phyloP scores from a whole-genome alignment of 2,329 filamentous ascomycete genomes.

The Tolypocladium album region DNA sequence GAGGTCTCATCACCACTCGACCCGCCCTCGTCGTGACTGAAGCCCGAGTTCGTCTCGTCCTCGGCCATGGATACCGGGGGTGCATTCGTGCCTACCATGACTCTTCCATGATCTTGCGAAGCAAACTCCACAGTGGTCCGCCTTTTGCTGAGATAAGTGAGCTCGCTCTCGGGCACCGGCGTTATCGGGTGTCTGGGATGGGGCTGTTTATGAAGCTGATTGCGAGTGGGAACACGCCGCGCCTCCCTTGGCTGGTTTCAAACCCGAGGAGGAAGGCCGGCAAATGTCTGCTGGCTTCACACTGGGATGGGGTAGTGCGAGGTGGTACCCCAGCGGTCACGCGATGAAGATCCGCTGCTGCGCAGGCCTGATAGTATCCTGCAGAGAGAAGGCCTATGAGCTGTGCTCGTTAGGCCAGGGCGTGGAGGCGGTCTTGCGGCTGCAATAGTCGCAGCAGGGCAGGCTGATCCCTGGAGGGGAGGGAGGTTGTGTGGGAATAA shows the following conservation, averaged over 20 bases:
- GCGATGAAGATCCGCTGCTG: background rate
- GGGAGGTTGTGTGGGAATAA: background rate
- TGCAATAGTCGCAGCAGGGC: background rate
- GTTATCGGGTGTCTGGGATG: background rate
- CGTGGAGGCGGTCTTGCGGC: background rate
- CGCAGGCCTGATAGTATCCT: background rate
- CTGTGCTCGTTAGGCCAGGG: background rate
- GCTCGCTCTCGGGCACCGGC: background rate
- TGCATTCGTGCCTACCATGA: constrained; percentile 7
- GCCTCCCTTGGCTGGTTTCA: background rate
- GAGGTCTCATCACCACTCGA: constrained; percentile 25
- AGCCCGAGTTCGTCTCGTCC: constrained; percentile 23
- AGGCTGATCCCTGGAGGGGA: background rate
- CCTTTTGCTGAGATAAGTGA: background rate
- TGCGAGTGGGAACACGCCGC: background rate
- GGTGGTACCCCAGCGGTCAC: background rate
- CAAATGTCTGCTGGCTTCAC: background rate
- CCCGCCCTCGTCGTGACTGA: constrained; percentile 24
- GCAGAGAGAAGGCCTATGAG: background rate
- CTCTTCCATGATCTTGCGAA: constrained; percentile 2
- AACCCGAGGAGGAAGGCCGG: background rate
- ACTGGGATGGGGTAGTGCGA: background rate
- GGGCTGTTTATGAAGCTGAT: background rate
- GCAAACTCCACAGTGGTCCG: constrained; percentile 2
- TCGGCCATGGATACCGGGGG: constrained; percentile 17